Evolutionary conservation across 306 rosid genomes (phyloP).

Genomic region (Acacia melanoxylon): DNA sequence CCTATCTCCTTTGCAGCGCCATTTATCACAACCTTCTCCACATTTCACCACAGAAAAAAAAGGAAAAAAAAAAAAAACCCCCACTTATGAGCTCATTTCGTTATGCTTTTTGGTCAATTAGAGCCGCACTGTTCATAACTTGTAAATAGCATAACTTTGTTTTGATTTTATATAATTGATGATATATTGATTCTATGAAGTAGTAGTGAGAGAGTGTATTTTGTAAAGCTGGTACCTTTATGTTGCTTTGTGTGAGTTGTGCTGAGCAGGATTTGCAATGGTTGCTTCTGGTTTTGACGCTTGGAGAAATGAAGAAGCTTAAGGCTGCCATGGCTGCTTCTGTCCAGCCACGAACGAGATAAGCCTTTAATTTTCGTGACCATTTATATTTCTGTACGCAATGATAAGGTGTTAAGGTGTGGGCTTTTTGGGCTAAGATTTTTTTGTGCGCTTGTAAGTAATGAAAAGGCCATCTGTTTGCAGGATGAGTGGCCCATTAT

Average conservation of each 20-base stretch:
- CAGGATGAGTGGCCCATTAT: neutral
- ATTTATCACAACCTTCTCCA: constrained; percentile 71
- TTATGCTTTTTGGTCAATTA: neutral
- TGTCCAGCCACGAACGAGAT: constrained; percentile 44
- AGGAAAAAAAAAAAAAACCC: neutral
- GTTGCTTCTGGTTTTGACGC: constrained; percentile 38
- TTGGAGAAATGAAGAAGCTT: constrained; percentile 43
- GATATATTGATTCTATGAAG: neutral
- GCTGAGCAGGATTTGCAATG: constrained; percentile 55
- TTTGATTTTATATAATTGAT: neutral
- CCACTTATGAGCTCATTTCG: neutral
- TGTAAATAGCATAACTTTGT: neutral
- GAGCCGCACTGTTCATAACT: neutral
- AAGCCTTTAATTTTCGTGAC: constrained; percentile 38
- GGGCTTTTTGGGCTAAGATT: neutral
- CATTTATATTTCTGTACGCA: constrained; percentile 19
- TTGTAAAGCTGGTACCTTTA: constrained; percentile 54
- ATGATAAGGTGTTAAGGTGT: constrained; percentile 47
- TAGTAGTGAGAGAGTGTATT: neutral
- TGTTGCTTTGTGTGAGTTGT: constrained; percentile 62
- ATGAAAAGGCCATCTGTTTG: constrained; percentile 21
- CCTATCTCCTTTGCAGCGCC: constrained; percentile 97
- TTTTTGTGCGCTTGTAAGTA: constrained; percentile 26
- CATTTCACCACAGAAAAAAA: neutral
- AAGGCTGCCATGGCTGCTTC: constrained; percentile 65